phyloP scores from a whole-genome alignment of 202 grass and related monocot genomes.

The Saccharum hybrid region DNA sequence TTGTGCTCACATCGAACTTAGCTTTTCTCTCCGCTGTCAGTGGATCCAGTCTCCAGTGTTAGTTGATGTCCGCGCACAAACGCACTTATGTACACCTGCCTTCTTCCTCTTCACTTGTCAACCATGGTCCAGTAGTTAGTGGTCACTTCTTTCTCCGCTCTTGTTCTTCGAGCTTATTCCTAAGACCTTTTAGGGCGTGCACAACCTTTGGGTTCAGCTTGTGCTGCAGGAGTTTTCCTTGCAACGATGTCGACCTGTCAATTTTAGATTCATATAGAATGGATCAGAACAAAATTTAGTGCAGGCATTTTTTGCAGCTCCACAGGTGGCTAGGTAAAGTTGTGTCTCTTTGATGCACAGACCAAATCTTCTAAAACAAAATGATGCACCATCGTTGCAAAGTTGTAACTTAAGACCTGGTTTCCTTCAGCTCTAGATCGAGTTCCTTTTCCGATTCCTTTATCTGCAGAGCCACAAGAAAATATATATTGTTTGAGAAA shows the following conservation, averaged over 20 bases:
- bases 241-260: slow-evolving; percentile 64
- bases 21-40: not conserved
- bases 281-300: not conserved
- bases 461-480: slow-evolving; percentile 54
- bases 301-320: not conserved
- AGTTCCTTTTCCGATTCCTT: slow-evolving; percentile 85
- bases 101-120: not conserved
- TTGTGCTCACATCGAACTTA: not conserved
- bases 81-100: slow-evolving; percentile 24
- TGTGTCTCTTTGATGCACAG: not conserved
- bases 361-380: not conserved
- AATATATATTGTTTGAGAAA: slow-evolving; percentile 15
- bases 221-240: slow-evolving; percentile 71
- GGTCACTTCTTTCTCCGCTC: slow-evolving; percentile 54
- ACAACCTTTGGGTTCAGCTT: slow-evolving; percentile 70
- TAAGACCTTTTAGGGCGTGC: slow-evolving; percentile 66
- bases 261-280: slow-evolving; percentile 1
- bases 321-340: not conserved
- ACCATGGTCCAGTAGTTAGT: not conserved
- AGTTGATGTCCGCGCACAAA: slow-evolving; percentile 19
- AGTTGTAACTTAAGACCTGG: slow-evolving; percentile 35
- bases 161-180: slow-evolving; percentile 64
- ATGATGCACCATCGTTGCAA: not conserved
- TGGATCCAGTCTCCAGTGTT: not conserved
- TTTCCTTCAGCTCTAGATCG: slow-evolving; percentile 60